Evolutionary conservation across 2,329 filamentous ascomycete genomes (phyloP), one percentile per base, ranked within the genome.

Genomic region (Xylariomycetidae sp.): DNA sequence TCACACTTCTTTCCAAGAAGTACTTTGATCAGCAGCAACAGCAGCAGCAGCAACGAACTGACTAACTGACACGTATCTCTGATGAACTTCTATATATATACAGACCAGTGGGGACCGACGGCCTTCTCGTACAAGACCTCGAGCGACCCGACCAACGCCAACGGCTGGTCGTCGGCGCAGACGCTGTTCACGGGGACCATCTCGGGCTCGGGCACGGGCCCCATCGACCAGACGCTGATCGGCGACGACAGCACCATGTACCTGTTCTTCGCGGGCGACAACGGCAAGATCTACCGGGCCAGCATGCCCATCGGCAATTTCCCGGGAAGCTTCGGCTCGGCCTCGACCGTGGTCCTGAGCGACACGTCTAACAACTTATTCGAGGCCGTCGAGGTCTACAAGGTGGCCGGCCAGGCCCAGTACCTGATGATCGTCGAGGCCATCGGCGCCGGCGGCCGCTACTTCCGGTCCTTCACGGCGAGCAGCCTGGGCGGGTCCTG

Each of bases 401-500:
- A 67, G 2, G 48, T 82, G 37, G 28, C 66, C 19, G 73, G 71
- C 17, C 62, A 70, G 45, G 64, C 63, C 42, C 58, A 69, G 42
- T 83, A 82, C 56, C 70, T 83, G 36, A 82, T 83, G 74, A 69
- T 83, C n/a, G 76, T 83, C 20, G 80, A 84, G 55, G 64, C 74
- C 0, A 71, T 74, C 27, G 78, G 79, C 1, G 23, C 55, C 1
- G 58, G 66, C 19, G 78, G 78, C 1, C 69, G 80, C 3, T 84
- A 74, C 57, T 82, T 83, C 70, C 76, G 79, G 37, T 81, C 77
- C 1, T 83, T 77, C 62, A 82, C 76, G 1, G 72, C 80, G 11
- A 67, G 60, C 27, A 72, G 62, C 46, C 64, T 83, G 7, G 50
- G 53, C 23, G 80, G 79, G 7, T 32, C 54, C 4, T 84, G 79